Percentiles rank a stretch among this genome's conserved stretches.
Conservation (phyloP, 2,329 filamentous ascomycete species). For the Mycosphaerella arachidis region DNA sequence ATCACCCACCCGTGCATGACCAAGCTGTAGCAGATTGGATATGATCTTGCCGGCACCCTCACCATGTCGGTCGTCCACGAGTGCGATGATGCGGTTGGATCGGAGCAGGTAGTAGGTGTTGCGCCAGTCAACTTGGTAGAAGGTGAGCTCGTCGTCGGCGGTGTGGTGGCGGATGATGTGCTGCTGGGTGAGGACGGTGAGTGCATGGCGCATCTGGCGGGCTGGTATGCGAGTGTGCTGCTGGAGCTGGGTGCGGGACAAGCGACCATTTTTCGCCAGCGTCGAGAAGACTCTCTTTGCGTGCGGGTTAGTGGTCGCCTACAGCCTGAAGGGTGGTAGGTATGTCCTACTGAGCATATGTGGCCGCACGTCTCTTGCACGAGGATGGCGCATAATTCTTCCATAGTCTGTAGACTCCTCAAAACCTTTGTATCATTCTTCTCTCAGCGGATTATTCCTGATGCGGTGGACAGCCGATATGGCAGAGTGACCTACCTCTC, state of each 20-base stretch:
- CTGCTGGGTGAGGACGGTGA: conserved; percentile 82
- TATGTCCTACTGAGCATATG: conserved; percentile 72
- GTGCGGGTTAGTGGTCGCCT: conserved; percentile 7
- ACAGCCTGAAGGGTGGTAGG: not conserved
- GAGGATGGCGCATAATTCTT: conserved; percentile 85
- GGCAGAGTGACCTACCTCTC: conserved; percentile 27
- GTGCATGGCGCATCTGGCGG: conserved; percentile 73
- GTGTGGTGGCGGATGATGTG: conserved; percentile 51
- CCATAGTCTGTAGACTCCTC: conserved; percentile 50
- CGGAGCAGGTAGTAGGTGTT: conserved; percentile 79
- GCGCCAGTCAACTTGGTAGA: conserved; percentile 78
- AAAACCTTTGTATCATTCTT: conserved; percentile 9
- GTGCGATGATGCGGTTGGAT: conserved; percentile 72
- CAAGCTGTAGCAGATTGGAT: conserved; percentile 69
- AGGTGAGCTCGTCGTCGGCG: conserved; percentile 55
- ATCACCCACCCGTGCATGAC: conserved; percentile 69
- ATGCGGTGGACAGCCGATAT: not conserved
- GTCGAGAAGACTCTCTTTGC: conserved; percentile 75
- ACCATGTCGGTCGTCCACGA: conserved; percentile 70
- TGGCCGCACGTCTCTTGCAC: conserved; percentile 88
- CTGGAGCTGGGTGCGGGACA: conserved; percentile 63
- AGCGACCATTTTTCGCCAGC: conserved; percentile 73
- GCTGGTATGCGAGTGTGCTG: conserved; percentile 67
- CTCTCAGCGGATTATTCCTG: conserved; percentile 9
- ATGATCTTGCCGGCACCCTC: conserved; percentile 69